Evolutionary conservation across 2,329 filamentous ascomycete genomes (phyloP).

Genomic region (Pseudogymnoascus sp.): DNA sequence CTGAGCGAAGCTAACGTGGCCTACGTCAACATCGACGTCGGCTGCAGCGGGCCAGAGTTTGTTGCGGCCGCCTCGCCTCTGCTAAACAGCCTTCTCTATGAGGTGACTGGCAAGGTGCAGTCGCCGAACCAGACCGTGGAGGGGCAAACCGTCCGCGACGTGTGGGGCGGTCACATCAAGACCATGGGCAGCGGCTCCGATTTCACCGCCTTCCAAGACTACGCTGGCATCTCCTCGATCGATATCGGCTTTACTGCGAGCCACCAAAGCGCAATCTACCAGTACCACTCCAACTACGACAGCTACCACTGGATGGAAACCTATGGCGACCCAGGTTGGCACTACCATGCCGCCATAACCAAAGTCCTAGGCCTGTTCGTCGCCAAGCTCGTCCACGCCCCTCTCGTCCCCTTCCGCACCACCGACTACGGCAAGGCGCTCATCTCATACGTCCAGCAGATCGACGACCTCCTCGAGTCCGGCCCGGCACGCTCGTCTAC

Average conservation of each 20-base stretch:
- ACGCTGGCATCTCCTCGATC: constrained; percentile 41
- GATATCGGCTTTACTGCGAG: constrained; percentile 47
- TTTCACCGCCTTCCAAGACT: constrained; percentile 61
- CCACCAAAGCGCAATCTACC: constrained; percentile 49
- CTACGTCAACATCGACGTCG: constrained; percentile 80
- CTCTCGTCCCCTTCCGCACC: constrained; percentile 45
- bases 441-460: constrained; percentile 25
- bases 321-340: constrained; percentile 61
- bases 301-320: constrained; percentile 77
- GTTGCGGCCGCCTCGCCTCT: constrained; percentile 52
- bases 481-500: constrained; percentile 13
- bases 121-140: constrained; percentile 32
- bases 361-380: constrained; percentile 46
- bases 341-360: constrained; percentile 52
- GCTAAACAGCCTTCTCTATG: constrained; percentile 53
- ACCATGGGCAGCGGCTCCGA: constrained; percentile 61
- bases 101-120: constrained; percentile 45
- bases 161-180: constrained; percentile 46
- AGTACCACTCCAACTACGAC: constrained; percentile 82
- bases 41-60: constrained; percentile 51
- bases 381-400: constrained; percentile 41
- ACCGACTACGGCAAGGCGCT: constrained; percentile 36
- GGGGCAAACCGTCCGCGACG: constrained; percentile 34
- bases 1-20: constrained; percentile 58
- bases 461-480: constrained; percentile 25